Evolutionary conservation across 257 asterid genomes (phyloP).

Genomic region (Petunia secreta): DNA sequence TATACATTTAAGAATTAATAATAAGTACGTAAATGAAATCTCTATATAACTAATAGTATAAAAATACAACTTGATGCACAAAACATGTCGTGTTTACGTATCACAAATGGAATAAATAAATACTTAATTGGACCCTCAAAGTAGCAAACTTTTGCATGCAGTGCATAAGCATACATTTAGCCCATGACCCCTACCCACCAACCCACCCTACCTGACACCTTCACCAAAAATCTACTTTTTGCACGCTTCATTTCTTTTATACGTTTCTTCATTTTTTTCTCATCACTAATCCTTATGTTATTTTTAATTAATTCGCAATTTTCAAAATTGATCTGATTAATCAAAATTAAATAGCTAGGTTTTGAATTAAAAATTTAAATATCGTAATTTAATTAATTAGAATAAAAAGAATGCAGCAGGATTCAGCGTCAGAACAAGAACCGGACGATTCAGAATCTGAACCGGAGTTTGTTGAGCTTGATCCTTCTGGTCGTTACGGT

Average conservation of each 20-base stretch:
- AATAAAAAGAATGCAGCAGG: constrained; percentile 61
- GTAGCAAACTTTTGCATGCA: neutral
- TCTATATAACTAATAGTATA: no score
- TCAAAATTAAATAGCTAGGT: neutral
- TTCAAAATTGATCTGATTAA: neutral
- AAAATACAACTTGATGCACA: no score
- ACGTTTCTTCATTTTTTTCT: neutral
- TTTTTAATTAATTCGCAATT: neutral
- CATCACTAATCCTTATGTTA: neutral
- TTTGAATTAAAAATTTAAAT: neutral
- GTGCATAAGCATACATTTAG: neutral
- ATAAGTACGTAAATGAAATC: no score
- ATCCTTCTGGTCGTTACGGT: constrained; percentile 88
- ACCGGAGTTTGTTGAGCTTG: constrained; percentile 83
- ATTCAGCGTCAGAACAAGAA: constrained; percentile 64
- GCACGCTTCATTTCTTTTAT: neutral
- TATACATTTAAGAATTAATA: no score
- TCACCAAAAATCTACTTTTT: neutral
- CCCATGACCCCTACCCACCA: constrained; percentile 16
- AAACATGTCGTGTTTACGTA: no score
- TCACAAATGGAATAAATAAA: no score
- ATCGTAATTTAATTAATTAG: neutral
- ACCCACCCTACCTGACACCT: no score
- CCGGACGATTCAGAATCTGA: constrained; percentile 76
- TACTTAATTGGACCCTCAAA: no score